Base-by-base conservation (phyloP, 73 alveolate genomes). In the Paramecium pentaurelia region DNA sequence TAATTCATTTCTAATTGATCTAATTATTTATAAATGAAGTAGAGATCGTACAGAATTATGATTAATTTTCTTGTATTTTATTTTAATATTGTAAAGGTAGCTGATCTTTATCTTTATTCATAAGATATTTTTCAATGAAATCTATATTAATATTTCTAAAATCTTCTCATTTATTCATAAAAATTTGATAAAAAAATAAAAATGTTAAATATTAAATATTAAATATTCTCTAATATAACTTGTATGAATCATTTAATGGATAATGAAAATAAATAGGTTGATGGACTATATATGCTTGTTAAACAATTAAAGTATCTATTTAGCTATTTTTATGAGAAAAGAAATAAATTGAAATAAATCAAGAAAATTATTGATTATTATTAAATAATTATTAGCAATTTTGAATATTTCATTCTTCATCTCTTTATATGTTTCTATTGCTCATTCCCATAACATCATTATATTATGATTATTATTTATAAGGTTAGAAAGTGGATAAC, bases 331-430 rank as follows among this genome's bases (percentile, higher is more conserved):
- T 38, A 38, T 38, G 6, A 38, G 45, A 38, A 1, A 38, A 9
- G 1, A 38, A 38, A 38, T 9, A 38, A 38, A 38, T 40, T 40
- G 49, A 40, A 40, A 7, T 40, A 40, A 32, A 40, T 40, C 49
- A 54, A 54, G 11, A 54, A 18, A 54, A n/a, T 54, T 3, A 18
- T 54, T n/a, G 6, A 54, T 54, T 54, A 54, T 54, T 54, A 54
- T 5, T 54, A 16, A 49, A 18, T 54, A 54, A 18, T 54, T 22
- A 22, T 22, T 54, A 54, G 70, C 70, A 37, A 73, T 4, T 54
- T 18, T 49, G 60, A 54, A 54, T 54, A 54, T 54, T 16, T 73
- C 87, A 73, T 80, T 80, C 91, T 80, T 80, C 91, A 22, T 80
- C 30, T 27, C 27, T 27, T 22, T 80, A 12, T 18, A 7, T 9